Evolutionary conservation across 495 filamentous ascomycete species (phyloP), one percentile per base, ranked within the genome.

Genomic region (Stereocaulon alpinum): DNA sequence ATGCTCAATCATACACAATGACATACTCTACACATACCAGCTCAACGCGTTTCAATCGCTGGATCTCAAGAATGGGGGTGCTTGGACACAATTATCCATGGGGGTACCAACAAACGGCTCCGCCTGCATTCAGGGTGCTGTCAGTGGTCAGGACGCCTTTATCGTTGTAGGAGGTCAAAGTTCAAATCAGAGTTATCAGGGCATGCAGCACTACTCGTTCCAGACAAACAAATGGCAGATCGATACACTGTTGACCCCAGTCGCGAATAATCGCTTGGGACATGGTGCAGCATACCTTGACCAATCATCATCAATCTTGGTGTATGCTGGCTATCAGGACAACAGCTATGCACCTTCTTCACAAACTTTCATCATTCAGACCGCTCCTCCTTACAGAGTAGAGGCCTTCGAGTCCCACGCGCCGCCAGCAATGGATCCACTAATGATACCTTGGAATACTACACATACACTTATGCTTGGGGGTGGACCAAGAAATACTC

Each of bases 1-100:
- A 65, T 98, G 93, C 72, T 93, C 90, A 17, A 81, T 85, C 59
- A 79, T 98, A 55, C 76, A 87, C 72, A 77, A 91, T 69, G 83
- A 87, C 70, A 93, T 86, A 18, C 81, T 98, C 17, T 98, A 95
- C 73, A 83, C 84, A 12, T 96, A 89, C 66, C 87, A 89, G 41
- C 68, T 81, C 20, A 71, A 78, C 52, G 88, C 85, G 24, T 90
- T 98, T 58, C 84, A 88, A 66, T 86, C 86, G 5, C 73, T 97
- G 41, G 71, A 75, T 20, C 74, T 98, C 61, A 66, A 77, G 61
- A 64, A 82, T 56, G 87, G 89, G 56, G 86, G 78, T 27, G 70
- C 76, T 68, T 98, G 93, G 93, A 72, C 76, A 54, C 62, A 74
- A 58, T 66, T 95, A 56, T 69, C 81, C 0, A 76, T 73, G 66